Conservation (phyloP, 805 yeast species). For the Spathaspora boniae region DNA sequence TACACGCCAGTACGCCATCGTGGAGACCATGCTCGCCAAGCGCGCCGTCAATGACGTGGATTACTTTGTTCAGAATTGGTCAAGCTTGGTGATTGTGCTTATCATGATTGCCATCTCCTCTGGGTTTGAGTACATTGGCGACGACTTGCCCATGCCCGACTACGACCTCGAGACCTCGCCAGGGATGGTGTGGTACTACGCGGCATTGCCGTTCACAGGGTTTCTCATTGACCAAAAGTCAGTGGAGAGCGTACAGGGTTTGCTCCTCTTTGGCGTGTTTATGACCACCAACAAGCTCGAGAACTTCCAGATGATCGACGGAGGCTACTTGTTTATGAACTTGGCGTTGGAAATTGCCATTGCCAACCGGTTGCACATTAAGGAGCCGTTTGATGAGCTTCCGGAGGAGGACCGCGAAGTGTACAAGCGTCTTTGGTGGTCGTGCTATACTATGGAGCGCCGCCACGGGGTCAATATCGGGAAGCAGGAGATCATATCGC, state of each 20-base stretch:
- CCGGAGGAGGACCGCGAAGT: constrained; percentile 9
- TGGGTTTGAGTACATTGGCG: constrained; percentile 13
- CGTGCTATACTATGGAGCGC: constrained; percentile 14
- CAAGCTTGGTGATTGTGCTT: constrained; percentile 9
- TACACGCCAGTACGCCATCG: constrained; percentile 3
- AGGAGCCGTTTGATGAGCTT: constrained; percentile 8
- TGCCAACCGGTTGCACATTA: constrained; percentile 11
- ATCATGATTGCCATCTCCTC: constrained; percentile 13
- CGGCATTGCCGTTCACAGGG: constrained; percentile 14
- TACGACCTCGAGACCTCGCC: constrained; percentile 11
- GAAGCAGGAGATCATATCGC: constrained; percentile 9
- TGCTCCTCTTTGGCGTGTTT: constrained; percentile 14
- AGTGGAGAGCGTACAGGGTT: constrained; percentile 12
- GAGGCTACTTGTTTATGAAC: constrained; percentile 13
- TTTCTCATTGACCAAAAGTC: constrained; percentile 13
- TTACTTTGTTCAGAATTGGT: constrained; percentile 12
- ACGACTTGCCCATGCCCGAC: constrained; percentile 6
- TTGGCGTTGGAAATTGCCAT: constrained; percentile 15
- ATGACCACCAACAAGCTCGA: constrained; percentile 17
- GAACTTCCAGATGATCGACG: constrained; percentile 13
- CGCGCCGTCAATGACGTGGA: constrained; percentile 6
- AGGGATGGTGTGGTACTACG: constrained; percentile 12
- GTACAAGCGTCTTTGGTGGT: constrained; percentile 14
- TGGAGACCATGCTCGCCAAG: constrained; percentile 8
- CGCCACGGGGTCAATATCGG: constrained; percentile 14